Evolutionary conservation across 345 rosid species (phyloP), one percentile per base, ranked within the genome.

Genomic region (Ceriops tagal): DNA sequence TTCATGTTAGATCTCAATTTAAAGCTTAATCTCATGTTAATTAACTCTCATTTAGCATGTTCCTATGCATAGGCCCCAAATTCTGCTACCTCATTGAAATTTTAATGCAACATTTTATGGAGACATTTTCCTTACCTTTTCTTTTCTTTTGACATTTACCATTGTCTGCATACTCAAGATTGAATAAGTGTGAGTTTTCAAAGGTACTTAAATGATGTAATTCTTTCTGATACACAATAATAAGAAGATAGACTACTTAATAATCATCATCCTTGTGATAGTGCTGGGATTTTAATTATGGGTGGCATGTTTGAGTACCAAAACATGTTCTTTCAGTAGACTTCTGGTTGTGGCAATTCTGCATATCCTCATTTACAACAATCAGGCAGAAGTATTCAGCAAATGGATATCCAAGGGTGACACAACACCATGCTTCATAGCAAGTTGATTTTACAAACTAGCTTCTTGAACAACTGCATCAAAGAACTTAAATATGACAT

Each of bases 1-100:
- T 68, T 75, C 55, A 32, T 70, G 62, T 46, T 73, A 57, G 61
- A 19, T 63, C 53, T 73, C 46, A 62, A 39, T 7, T 75, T 59
- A 47, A 10, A 24, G 18, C 49, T 43, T 43, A 43, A 43, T 43
- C 18, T 43, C 49, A 43, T 43, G 5, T 43, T 13, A 43, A 43
- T 43, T 13, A 11, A 2, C 4, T 43, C 19, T 43, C 19, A 43
- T 0, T 43, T 43, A 43, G 18, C 18, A 43, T 43, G 49, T 13
- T 43, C 18, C 49, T 43, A 11, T 34, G 8, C 30, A 1, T n/a
- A 19, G 61, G 66, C 53, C 30, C 31, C 21, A 30, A 13, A 11
- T 28, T 68, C 46, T 68, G 31, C 24, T 9, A 43, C 68, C 55
- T 27, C 6, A 9, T 61, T 30, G 53, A 71, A 57, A 30, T 58